Base-by-base conservation (phyloP, 2,329 filamentous ascomycete species). In the Aspergillus caelatus region DNA sequence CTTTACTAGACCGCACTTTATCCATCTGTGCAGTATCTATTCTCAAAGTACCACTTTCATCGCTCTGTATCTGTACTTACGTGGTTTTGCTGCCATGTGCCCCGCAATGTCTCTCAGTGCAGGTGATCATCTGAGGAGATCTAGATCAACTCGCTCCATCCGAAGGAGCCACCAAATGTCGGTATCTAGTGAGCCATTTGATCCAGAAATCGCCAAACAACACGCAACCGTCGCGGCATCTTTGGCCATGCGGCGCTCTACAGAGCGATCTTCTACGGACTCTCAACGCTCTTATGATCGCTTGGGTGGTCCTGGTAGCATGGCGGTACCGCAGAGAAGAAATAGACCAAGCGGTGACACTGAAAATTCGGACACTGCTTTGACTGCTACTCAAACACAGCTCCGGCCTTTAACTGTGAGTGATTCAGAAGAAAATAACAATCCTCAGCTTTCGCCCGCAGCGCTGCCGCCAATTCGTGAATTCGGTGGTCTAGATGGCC, bases 221-320 rank as follows among this genome's bases (percentile, higher is more conserved):
- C 78, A 79, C 65, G 79, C 79, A 21, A 71, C 76, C 10, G 74
- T 77, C n/a, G 80, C 80, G 50, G 80, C 80, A 9, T 77, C 78
- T 16, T 69, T 72, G 19, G 80, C 80, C 41, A 81, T 82, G 79
- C 72, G 71, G 41, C 73, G 78, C 32, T 77, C 75, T 2, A 71
- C 67, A 16, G 72, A 74, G 23, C 68, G 71, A 56, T 71, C 70
- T 0, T 74, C 74, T 1, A 67, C 63, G 1, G 72, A 72, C 8
- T 72, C 71, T 2, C 68, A 67, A 34, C 63, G 61, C 53, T 70
- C 75, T 1, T 78, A 75, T 54, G 71, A 73, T 63, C 67, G 70
- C 30, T 43, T 75, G 14, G 74, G 74, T 14, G 75, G 73, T 1
- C 71, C 71, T 28, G 62, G 58, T n/a, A 69, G 63, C 46, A 64